Conservation (phyloP, 2,329 filamentous ascomycete species). For the Capronia coronata region DNA sequence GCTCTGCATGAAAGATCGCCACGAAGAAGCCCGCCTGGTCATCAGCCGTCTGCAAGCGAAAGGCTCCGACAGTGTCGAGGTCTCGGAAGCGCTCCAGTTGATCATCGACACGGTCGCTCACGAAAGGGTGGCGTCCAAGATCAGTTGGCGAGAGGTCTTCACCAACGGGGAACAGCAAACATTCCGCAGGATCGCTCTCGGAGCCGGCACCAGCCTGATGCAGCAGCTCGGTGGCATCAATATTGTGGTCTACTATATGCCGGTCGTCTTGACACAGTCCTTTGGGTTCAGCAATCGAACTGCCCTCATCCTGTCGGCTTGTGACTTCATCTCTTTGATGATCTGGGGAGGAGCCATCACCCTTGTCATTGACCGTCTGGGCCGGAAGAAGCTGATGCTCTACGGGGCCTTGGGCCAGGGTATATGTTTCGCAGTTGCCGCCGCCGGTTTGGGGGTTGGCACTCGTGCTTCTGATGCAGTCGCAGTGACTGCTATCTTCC, state of each 20-base stretch:
- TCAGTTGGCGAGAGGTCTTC: no score
- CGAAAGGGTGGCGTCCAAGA: no score
- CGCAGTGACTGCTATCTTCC: constrained; percentile 17
- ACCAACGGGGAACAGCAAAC: no score
- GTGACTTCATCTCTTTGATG: no score
- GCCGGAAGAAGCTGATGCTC: constrained; percentile 15
- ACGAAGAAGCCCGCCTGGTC: constrained; percentile 16
- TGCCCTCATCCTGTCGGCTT: no score
- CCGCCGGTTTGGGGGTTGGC: constrained; percentile 17
- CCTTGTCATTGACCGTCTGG: constrained; percentile 16
- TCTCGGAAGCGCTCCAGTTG: no score
- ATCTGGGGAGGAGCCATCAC: constrained; percentile 15
- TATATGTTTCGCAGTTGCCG: constrained; percentile 18
- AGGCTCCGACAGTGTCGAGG: constrained; percentile 8
- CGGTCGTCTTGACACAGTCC: no score
- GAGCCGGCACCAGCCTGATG: no score
- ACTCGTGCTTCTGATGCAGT: constrained; percentile 15
- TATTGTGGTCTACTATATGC: no score
- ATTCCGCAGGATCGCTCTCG: no score
- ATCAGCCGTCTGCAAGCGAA: constrained; percentile 19
- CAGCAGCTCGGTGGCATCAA: constrained; percentile 21
- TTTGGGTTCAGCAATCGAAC: no score
- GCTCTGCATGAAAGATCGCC: constrained; percentile 12
- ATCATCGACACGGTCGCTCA: no score
- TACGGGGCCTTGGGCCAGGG: constrained; percentile 19